Evolutionary conservation across 164 flowering plant species (phyloP).

Genomic region (Aristolochia contorta): DNA sequence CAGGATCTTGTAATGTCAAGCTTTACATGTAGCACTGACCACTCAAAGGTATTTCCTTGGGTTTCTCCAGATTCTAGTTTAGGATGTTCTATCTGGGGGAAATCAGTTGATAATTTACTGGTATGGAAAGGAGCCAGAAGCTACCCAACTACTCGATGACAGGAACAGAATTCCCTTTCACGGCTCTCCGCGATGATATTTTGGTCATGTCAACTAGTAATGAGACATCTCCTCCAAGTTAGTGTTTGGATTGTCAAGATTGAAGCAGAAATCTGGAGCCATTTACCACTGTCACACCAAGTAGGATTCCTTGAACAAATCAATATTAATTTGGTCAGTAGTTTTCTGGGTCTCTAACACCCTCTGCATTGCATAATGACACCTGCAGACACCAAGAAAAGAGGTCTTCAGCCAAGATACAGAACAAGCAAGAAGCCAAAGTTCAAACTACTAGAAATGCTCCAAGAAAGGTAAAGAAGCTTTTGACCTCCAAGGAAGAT

Average conservation of each 20-base stretch:
- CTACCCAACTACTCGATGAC: no score
- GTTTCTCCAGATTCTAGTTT: no score
- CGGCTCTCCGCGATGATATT: no score
- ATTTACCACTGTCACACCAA: slow-evolving; percentile 22
- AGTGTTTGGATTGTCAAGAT: background rate
- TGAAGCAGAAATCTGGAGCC: background rate
- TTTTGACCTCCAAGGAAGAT: slow-evolving; percentile 81
- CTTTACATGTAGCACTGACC: no score
- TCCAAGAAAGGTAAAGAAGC: background rate
- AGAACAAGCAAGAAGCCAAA: background rate
- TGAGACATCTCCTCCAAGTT: no score
- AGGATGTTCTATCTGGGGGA: no score
- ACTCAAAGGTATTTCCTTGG: no score
- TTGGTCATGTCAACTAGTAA: no score
- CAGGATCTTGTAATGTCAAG: no score
- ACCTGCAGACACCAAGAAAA: slow-evolving; percentile 28
- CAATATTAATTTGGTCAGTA: slow-evolving; percentile 5
- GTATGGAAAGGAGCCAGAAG: no score
- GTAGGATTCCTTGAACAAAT: slow-evolving; percentile 12
- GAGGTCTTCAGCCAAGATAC: background rate
- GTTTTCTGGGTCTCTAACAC: slow-evolving; percentile 29
- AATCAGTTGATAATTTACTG: no score
- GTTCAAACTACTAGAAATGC: background rate
- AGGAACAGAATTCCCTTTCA: no score
- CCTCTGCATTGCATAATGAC: slow-evolving; percentile 51